phyloP scores from a whole-genome alignment of 331 rosid genomes.

The Spiraea crenata region DNA sequence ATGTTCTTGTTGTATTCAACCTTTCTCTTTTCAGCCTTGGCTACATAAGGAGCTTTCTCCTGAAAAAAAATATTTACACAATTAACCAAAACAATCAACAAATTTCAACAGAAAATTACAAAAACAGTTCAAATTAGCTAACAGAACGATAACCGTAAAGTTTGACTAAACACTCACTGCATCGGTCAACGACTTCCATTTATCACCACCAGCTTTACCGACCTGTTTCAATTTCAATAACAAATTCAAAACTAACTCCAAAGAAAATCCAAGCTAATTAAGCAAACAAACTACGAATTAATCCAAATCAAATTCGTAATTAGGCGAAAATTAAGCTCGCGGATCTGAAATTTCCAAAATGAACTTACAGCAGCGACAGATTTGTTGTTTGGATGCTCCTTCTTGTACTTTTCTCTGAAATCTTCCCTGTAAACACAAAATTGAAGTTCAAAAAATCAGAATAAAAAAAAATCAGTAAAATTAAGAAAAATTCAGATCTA shows the following conservation, averaged over 20 bases:
- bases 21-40: conserved; percentile 75
- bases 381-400: conserved; percentile 76
- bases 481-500: conserved; percentile 1
- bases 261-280: not conserved
- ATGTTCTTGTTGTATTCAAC: conserved; percentile 53
- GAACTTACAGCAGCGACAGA: conserved; percentile 71
- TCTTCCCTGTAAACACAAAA: conserved; percentile 52
- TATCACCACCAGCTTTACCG: conserved; percentile 83
- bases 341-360: conserved; percentile 1
- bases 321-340: not conserved
- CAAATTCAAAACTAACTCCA: not conserved
- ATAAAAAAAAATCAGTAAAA: not conserved
- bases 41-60: conserved; percentile 80
- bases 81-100: not conserved
- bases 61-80: conserved; percentile 1
- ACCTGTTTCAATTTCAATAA: conserved; percentile 38
- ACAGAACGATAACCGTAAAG: not conserved
- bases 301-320: not conserved
- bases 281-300: not conserved
- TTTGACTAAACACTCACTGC: conserved; percentile 50
- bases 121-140: not conserved
- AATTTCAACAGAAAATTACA: not conserved
- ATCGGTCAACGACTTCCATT: conserved; percentile 79
- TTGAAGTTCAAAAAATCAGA: not conserved
- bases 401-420: conserved; percentile 67